Evolutionary conservation across 768 basidiomycete species (phyloP).

Genomic region (Pisolithus tinctorius): DNA sequence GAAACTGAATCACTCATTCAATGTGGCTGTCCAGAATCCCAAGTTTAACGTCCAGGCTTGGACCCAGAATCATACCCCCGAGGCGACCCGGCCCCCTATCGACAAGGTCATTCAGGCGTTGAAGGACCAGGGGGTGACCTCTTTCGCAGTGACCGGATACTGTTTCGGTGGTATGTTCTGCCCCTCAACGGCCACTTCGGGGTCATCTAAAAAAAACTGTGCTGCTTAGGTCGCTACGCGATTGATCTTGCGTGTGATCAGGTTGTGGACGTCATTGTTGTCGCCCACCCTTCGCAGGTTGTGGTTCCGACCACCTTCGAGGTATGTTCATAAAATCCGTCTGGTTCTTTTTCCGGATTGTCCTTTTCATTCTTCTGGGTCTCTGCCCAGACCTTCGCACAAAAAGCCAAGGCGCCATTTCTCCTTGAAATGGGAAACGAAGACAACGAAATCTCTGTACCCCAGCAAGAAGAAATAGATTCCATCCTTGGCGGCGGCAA

Average conservation of each 20-base stretch:
- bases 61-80: constrained; percentile 28
- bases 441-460: constrained; percentile 27
- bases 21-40: not conserved
- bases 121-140: constrained; percentile 31
- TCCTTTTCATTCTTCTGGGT: not conserved
- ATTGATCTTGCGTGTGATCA: constrained; percentile 41
- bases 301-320: constrained; percentile 33
- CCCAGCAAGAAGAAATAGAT: constrained; percentile 28
- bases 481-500: constrained; percentile 33
- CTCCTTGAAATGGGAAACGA: constrained; percentile 36
- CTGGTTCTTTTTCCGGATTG: not conserved
- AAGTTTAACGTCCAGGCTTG: constrained; percentile 25
- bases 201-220: not conserved
- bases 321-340: constrained; percentile 9
- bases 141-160: constrained; percentile 36
- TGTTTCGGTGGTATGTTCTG: constrained; percentile 31
- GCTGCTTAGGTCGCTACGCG: constrained; percentile 28
- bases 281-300: constrained; percentile 43
- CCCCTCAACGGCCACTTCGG: not conserved
- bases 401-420: constrained; percentile 31
- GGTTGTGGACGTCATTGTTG: constrained; percentile 31
- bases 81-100: constrained; percentile 26
- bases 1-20: not conserved
- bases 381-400: constrained; percentile 23
- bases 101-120: constrained; percentile 34